Evolutionary conservation across 805 yeast genomes (phyloP), one percentile per base, ranked within the genome.

Genomic region (Millerozyma miso): DNA sequence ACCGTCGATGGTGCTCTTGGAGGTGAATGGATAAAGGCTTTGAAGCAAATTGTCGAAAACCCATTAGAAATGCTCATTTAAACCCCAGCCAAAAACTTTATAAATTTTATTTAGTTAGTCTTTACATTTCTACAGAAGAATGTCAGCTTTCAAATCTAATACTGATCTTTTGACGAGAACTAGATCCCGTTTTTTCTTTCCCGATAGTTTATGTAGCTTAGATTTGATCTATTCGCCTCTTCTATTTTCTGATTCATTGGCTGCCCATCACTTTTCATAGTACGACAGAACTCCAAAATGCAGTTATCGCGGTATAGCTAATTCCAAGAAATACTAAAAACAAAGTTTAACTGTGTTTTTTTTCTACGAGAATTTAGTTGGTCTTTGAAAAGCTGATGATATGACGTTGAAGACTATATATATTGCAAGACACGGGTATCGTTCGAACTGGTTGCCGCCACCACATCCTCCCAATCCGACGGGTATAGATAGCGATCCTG

Each of bases 1-100:
- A 84, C 85, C 47, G 83, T 91, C 50, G 99, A 93, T 62, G 99
- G 99, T 63, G 98, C 98, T 43, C 81, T 85, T 57, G 99, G 96
- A 58, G 99, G 95, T 65, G 98, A 93, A 58, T 93, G 81, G 79
- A 87, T 93, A 77, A 88, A 81, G 71, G 96, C 88, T 55, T 78
- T 93, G 70, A 93, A 93, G 81, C 77, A 76, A 58, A 82, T 89
- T 52, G 69, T 93, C 54, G 99, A 93, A 77, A 90, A 93, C 76
- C 99, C 99, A 61, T 79, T 93, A 64, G 96, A 89, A 73, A 73
- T 93, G 69, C 73, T 93, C 67, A 74, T 93, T 67, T 91, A 81
- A 72, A 35, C 33, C 10, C 10, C 6, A 23, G 29, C 10, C 6
- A 23, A 23, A 23, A 7, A 7, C 29, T 10, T 7, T 23, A 23